Evolutionary conservation across 306 rosid species (phyloP), one percentile per base, ranked within the genome.

Genomic region (Adenanthera pavonina): DNA sequence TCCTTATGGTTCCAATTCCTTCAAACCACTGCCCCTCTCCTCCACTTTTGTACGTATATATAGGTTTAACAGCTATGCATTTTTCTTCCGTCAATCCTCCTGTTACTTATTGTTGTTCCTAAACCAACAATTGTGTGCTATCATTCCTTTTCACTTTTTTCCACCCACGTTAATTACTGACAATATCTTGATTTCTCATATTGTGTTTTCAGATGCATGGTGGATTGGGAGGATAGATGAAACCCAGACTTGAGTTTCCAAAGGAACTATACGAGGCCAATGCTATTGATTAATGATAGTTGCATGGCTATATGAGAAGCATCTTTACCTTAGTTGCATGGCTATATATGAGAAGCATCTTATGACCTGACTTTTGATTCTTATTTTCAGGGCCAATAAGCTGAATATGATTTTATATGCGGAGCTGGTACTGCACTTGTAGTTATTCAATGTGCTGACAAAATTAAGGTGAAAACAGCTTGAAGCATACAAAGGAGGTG

Each of bases 201-300:
- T 59, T 59, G 36, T 59, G 20, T 59, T 59, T 59, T 59, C 65
- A 25, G 65, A 25, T 59, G 65, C 65, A 25, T 59, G 65, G 65
- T 59, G 65, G 65, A 25, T 59, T 9, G 65, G 65, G 15, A 59
- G 65, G 65, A 59, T 20, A 59, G 65, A 59, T 59, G 65, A 59
- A 59, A 59, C 20, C 65, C 25, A 59, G 65, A 59, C 65, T 59
- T 59, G 65, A 59, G 30, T 59, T 59, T 59, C 65, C 65, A 19
- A 59, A 59, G 36, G 65, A 59, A 59, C 35, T 59, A 35, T 59
- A 59, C 3, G 15, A 59, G 65, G 65, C 20, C 3, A 59, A 25
- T 34, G 1, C 25, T 9, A 13, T 57, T 8, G 35, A 57, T 20
- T 14, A 59, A 20, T 8, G 36, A 59, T 34, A 16, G 9, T 17